Evolutionary conservation across 2,329 filamentous ascomycete species (phyloP).

Genomic region (Thielaviopsis musarum): DNA sequence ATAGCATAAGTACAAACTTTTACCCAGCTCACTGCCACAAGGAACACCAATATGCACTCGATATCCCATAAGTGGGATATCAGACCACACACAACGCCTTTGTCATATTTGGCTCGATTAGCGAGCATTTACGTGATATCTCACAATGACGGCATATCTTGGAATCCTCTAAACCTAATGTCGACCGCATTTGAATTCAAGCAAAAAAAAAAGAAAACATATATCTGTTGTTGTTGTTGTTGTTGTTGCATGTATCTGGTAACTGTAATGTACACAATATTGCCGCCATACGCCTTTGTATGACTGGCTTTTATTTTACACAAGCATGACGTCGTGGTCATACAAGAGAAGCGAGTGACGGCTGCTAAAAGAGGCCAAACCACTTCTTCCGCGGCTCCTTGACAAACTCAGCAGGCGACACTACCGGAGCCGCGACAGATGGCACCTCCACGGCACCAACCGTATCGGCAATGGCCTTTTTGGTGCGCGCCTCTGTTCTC

Average conservation of each 20-base stretch:
- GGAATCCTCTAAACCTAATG: background rate
- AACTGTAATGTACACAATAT: background rate
- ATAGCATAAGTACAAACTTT: too few species aligned
- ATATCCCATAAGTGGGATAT: background rate
- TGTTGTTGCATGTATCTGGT: background rate
- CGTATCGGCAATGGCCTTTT: slow-evolving; percentile 11
- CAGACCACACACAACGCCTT: background rate
- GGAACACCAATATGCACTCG: background rate
- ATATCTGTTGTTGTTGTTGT: background rate
- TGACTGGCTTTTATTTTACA: background rate
- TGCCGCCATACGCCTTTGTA: background rate
- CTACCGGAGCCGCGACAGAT: background rate
- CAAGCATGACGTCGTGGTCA: background rate
- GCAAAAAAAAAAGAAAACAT: background rate
- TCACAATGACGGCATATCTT: background rate
- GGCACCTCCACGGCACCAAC: background rate
- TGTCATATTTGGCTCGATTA: background rate
- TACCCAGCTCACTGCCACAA: too few species aligned
- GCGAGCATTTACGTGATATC: background rate
- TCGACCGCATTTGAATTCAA: background rate
- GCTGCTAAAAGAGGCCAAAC: slow-evolving; percentile 8
- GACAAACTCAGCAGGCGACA: background rate
- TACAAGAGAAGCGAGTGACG: background rate
- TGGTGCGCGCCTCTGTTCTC: slow-evolving; percentile 3
- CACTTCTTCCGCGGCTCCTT: slow-evolving; percentile 10